Conservation (phyloP, 2,329 filamentous ascomycete genomes). For the Calonectria leucothoes region DNA sequence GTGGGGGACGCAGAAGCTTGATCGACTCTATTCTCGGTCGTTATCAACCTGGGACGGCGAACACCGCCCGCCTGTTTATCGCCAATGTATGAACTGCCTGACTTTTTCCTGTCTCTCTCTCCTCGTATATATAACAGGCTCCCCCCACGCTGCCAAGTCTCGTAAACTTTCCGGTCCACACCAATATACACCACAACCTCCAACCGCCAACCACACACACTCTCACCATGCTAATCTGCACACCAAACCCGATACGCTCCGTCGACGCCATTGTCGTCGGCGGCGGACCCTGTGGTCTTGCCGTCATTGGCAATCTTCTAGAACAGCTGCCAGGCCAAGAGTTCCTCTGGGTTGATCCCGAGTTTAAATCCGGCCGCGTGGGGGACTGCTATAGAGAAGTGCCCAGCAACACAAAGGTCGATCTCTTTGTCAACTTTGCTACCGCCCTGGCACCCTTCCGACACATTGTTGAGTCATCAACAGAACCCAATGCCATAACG, state of each 20-base stretch:
- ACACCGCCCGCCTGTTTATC: neutral
- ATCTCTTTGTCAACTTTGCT: constrained; percentile 68
- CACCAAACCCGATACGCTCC: constrained; percentile 46
- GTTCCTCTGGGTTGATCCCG: constrained; percentile 69
- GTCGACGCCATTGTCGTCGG: constrained; percentile 35
- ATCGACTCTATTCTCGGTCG: constrained; percentile 2
- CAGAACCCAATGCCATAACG: constrained; percentile 65
- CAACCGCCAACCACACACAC: neutral
- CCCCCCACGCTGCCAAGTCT: neutral
- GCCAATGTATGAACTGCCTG: neutral
- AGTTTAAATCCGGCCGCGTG: constrained; percentile 65
- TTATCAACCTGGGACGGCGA: neutral
- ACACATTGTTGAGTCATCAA: constrained; percentile 59
- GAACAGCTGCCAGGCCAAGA: constrained; percentile 57
- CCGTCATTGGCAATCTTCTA: constrained; percentile 70
- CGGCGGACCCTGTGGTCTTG: constrained; percentile 57
- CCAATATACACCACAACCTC: neutral
- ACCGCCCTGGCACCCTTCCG: constrained; percentile 64
- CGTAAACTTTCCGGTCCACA: neutral
- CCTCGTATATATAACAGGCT: neutral
- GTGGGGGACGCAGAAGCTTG: constrained; percentile 2
- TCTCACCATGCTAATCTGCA: neutral
- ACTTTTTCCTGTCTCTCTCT: neutral
- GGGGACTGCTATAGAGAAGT: constrained; percentile 69
- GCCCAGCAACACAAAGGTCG: constrained; percentile 71